Percentiles rank a stretch among this genome's conserved stretches.
Conservation (phyloP, 768 basidiomycete genomes). For the Royoungia palumana region DNA sequence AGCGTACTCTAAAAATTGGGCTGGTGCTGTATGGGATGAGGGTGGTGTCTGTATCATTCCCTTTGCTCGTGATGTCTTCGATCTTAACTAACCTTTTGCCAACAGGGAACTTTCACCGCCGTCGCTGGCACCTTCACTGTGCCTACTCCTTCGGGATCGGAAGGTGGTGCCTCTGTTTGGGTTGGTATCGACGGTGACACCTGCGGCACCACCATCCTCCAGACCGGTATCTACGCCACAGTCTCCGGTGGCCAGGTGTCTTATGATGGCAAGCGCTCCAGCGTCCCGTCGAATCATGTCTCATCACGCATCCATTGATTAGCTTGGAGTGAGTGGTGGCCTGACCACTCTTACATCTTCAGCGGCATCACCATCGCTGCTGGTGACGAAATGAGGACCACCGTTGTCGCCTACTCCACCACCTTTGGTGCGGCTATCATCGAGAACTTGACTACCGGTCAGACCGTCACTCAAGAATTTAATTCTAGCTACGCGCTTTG, state of each 20-base stretch:
- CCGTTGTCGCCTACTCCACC: background rate
- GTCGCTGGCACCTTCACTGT: slow-evolving; percentile 19
- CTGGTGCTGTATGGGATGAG: slow-evolving; percentile 15
- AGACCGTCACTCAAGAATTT: background rate
- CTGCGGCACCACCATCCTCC: slow-evolving; percentile 13
- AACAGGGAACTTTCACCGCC: slow-evolving; percentile 20
- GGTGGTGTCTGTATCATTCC: slow-evolving; percentile 4
- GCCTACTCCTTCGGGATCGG: slow-evolving; percentile 11
- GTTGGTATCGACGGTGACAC: slow-evolving; percentile 24
- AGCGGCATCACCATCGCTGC: background rate
- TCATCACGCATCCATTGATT: background rate
- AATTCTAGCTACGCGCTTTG: background rate
- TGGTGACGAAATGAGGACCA: background rate
- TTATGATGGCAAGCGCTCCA: slow-evolving; percentile 7
- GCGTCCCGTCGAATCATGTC: too few species aligned
- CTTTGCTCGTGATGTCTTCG: background rate
- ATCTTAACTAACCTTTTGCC: slow-evolving; percentile 1
- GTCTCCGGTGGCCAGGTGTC: background rate
- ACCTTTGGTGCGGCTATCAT: slow-evolving; percentile 3
- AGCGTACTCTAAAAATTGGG: slow-evolving; percentile 18
- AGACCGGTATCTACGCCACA: slow-evolving; percentile 18
- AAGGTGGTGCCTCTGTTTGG: slow-evolving; percentile 18
- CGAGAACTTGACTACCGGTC: background rate
- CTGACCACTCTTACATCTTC: background rate
- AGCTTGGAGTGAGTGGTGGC: slow-evolving; percentile 9